phyloP scores from a whole-genome alignment of 2,329 filamentous ascomycete genomes.

The Fusarium agapanthi region DNA sequence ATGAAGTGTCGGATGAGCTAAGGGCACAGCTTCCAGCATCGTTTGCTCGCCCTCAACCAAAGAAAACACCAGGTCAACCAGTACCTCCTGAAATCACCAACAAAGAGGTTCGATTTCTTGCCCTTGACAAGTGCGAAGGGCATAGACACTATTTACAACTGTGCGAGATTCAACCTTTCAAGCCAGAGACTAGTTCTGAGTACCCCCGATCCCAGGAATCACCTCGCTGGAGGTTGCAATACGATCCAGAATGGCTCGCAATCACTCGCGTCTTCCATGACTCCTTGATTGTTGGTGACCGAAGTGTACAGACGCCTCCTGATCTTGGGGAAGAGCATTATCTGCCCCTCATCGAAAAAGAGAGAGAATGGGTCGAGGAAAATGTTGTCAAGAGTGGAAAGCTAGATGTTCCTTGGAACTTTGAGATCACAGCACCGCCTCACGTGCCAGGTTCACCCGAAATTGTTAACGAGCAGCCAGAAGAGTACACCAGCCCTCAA shows the following conservation, averaged over 20 bases:
- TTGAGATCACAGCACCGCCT: constrained; percentile 76
- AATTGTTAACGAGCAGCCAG: constrained; percentile 69
- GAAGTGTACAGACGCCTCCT: constrained; percentile 58
- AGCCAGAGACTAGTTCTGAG: constrained; percentile 41
- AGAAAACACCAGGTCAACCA: constrained; percentile 63
- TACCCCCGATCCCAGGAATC: constrained; percentile 30
- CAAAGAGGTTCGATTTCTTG: constrained; percentile 81
- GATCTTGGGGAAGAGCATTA: constrained; percentile 78
- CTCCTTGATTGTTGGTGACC: constrained; percentile 71
- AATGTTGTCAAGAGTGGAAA: constrained; percentile 71
- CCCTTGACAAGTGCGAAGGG: constrained; percentile 89
- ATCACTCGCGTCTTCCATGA: constrained; percentile 84
- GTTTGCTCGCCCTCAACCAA: constrained; percentile 62
- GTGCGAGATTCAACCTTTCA: constrained; percentile 65
- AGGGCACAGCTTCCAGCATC: constrained; percentile 80
- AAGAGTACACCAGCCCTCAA: constrained; percentile 88
- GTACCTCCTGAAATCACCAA: constrained; percentile 80
- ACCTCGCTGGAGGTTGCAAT: constrained; percentile 70
- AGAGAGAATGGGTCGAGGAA: constrained; percentile 82
- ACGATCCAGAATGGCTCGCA: constrained; percentile 95
- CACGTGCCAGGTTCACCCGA: constrained; percentile 68
- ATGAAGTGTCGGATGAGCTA: constrained; percentile 67
- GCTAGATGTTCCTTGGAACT: constrained; percentile 80
- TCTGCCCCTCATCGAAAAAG: constrained; percentile 70
- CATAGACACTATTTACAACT: constrained; percentile 85